phyloP scores from a whole-genome alignment of 2,329 filamentous ascomycete genomes.

The Rugonectria rugulosa region DNA sequence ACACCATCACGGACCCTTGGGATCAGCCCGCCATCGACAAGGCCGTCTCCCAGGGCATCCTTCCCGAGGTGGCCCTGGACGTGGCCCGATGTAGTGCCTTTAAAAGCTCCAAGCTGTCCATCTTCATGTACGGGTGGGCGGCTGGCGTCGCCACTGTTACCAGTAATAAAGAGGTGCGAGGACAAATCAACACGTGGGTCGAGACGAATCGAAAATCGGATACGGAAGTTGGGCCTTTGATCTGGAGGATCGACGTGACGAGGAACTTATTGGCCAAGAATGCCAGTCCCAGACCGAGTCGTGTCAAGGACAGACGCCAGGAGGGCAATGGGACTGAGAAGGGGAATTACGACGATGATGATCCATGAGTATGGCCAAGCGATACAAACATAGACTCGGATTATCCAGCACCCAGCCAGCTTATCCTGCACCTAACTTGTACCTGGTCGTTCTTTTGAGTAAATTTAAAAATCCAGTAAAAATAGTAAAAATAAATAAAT shows the following conservation, averaged over 20 bases:
- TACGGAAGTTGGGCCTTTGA: constrained; percentile 42
- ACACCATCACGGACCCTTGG: constrained; percentile 40
- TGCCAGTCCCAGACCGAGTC: constrained; percentile 38
- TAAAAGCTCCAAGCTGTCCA: constrained; percentile 47
- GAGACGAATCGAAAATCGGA: constrained; percentile 40
- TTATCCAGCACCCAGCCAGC: no score
- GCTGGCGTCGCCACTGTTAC: constrained; percentile 46
- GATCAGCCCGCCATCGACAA: constrained; percentile 35
- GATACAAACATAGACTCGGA: no score
- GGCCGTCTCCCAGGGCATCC: constrained; percentile 34
- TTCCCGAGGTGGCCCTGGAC: constrained; percentile 46
- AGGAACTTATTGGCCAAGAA: constrained; percentile 47
- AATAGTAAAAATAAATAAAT: no score
- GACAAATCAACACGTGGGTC: constrained; percentile 46
- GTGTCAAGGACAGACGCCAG: no score
- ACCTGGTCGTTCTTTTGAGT: no score
- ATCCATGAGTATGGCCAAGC: no score
- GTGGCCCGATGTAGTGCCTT: constrained; percentile 43
- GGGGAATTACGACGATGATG: no score
- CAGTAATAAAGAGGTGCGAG: constrained; percentile 51
- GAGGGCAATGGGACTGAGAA: no score
- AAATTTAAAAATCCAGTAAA: no score
- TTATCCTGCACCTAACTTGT: no score
- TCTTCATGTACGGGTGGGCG: constrained; percentile 51
- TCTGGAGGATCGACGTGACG: constrained; percentile 46